Evolutionary conservation across 2,329 filamentous ascomycete species (phyloP).

Genomic region (Xylariales sp.): DNA sequence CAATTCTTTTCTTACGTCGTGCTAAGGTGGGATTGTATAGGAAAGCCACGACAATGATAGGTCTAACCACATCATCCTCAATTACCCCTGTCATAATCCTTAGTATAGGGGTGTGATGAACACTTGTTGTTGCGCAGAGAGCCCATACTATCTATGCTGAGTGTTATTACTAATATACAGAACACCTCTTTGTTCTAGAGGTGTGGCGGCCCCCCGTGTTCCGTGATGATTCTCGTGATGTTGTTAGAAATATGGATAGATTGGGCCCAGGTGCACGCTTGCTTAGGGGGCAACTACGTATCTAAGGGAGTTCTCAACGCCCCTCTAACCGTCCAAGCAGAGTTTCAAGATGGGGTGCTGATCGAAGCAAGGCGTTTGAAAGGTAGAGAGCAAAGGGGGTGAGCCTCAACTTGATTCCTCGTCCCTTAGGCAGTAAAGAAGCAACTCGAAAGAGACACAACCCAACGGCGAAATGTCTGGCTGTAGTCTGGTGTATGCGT

Average conservation of each 20-base stretch:
- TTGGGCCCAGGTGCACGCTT: background rate
- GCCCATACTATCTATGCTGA: background rate
- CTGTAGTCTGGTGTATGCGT: no score
- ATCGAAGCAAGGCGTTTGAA: background rate
- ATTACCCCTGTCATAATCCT: background rate
- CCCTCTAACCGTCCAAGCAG: background rate
- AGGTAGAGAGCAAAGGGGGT: background rate
- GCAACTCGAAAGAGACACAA: background rate
- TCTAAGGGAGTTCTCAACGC: no score
- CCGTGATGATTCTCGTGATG: no score
- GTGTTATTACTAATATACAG: no score
- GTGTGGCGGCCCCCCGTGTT: no score
- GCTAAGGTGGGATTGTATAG: background rate
- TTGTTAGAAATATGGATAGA: no score
- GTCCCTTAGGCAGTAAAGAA: background rate
- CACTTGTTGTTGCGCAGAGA: no score
- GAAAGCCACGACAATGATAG: slow-evolving; percentile 5
- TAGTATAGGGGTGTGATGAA: no score
- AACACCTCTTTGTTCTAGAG: no score
- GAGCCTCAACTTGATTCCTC: background rate
- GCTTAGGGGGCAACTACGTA: no score
- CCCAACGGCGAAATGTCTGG: no score
- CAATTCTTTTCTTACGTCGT: background rate
- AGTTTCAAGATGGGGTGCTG: background rate
- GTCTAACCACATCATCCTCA: slow-evolving; percentile 16